Evolutionary conservation across 2,329 filamentous ascomycete species (phyloP).

Genomic region (Seiridium unicorne): DNA sequence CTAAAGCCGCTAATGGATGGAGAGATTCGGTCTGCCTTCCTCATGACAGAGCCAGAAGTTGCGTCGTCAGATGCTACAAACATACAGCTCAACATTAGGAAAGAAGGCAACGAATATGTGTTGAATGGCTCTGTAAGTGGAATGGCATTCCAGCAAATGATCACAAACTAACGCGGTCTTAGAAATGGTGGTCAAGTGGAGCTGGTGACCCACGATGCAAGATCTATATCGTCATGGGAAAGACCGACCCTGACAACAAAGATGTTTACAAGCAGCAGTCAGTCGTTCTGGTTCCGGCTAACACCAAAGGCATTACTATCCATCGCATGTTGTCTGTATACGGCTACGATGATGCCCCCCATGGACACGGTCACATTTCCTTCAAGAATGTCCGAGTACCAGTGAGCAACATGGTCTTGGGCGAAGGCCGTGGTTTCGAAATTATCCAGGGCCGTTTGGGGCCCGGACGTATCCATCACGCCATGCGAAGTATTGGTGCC

Average conservation of each 20-base stretch:
- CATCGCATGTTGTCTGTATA: conserved; percentile 92
- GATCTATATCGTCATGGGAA: conserved; percentile 96
- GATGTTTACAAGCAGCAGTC: conserved; percentile 89
- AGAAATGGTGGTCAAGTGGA: conserved; percentile 99
- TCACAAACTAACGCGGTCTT: conserved; percentile 11
- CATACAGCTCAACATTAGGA: conserved; percentile 78
- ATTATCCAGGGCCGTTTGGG: conserved; percentile 97
- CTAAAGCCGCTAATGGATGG: conserved; percentile 78
- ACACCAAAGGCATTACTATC: conserved; percentile 83
- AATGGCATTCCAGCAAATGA: background rate
- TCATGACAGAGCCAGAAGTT: conserved; percentile 91
- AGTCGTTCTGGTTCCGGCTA: conserved; percentile 82
- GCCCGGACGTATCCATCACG: conserved; percentile 94
- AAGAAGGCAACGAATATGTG: conserved; percentile 84
- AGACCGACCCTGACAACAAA: conserved; percentile 73
- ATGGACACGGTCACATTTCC: conserved; percentile 90
- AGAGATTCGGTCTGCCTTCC: conserved; percentile 82
- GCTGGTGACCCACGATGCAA: conserved; percentile 90
- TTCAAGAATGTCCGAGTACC: conserved; percentile 92
- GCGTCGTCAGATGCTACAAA: conserved; percentile 92
- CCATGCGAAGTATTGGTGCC: conserved; percentile 91
- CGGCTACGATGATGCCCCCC: conserved; percentile 96
- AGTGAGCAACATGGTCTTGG: conserved; percentile 79
- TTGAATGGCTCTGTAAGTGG: conserved; percentile 75
- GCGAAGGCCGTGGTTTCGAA: conserved; percentile 92